phyloP scores from a whole-genome alignment of 2,329 filamentous ascomycete genomes.

The Hymenoscyphus infarciens region DNA sequence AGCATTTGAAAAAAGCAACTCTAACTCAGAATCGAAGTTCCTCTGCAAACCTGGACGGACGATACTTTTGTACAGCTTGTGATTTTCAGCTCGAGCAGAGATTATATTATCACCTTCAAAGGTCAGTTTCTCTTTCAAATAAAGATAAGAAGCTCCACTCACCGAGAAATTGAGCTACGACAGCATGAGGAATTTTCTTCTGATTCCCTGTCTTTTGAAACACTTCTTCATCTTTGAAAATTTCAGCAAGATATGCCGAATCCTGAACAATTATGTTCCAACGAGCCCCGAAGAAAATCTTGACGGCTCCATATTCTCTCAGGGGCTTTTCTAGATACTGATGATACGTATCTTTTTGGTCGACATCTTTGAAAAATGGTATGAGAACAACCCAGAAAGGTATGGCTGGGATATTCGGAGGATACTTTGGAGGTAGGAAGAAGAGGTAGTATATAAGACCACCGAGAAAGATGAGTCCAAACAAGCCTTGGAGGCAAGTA shows the following conservation, averaged over 20 bases:
- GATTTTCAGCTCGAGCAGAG: conserved; percentile 4
- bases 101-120: conserved; percentile 11
- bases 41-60: conserved; percentile 10
- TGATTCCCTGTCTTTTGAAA: conserved; percentile 13
- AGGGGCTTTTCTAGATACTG: conserved; percentile 7
- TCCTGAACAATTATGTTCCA: conserved; percentile 11
- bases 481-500: background rate
- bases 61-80: conserved; percentile 8
- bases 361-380: conserved; percentile 12
- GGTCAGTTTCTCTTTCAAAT: background rate
- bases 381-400: conserved; percentile 11
- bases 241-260: conserved; percentile 4
- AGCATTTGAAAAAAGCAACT: conserved; percentile 7
- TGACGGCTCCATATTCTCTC: conserved; percentile 7
- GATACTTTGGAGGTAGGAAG: conserved; percentile 9
- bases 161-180: conserved; percentile 9
- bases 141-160: background rate
- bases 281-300: conserved; percentile 9
- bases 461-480: background rate
- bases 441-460: conserved; percentile 7
- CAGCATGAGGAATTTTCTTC: conserved; percentile 12
- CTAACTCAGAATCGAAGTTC: conserved; percentile 7
- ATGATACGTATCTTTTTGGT: conserved; percentile 8
- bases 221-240: conserved; percentile 13
- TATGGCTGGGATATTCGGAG: conserved; percentile 8